Evolutionary conservation across 768 basidiomycete species (phyloP).

Genomic region (Hemileccinum impolitum): DNA sequence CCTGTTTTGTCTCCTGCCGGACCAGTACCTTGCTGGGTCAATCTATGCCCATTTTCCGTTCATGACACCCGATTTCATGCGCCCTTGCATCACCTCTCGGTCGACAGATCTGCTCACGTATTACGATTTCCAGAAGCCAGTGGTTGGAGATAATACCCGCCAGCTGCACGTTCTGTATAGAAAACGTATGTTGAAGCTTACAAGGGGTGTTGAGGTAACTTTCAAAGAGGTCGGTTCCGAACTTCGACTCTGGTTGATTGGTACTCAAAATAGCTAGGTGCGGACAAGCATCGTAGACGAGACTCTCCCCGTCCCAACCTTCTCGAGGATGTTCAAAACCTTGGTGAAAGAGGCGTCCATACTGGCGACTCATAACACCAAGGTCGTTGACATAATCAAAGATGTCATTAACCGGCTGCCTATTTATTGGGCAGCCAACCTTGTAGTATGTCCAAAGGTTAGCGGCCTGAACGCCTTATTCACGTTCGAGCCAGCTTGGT

Average conservation of each 20-base stretch:
- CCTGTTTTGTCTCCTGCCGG: conserved; percentile 67
- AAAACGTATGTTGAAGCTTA: conserved; percentile 17
- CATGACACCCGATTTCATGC: conserved; percentile 48
- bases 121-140: conserved; percentile 62
- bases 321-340: conserved; percentile 6
- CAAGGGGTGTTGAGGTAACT: conserved; percentile 1
- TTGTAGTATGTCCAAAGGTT: conserved; percentile 43
- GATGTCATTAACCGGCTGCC: conserved; percentile 67
- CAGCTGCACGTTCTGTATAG: conserved; percentile 7
- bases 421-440: conserved; percentile 55
- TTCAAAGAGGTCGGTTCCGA: conserved; percentile 12
- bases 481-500: conserved; percentile 8
- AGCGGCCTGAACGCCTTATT: not conserved
- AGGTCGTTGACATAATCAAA: conserved; percentile 55
- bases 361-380: not conserved
- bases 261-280: conserved; percentile 5
- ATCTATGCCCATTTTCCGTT: conserved; percentile 82
- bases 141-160: not conserved
- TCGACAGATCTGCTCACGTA: conserved; percentile 33
- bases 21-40: conserved; percentile 61
- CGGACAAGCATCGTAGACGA: conserved; percentile 14
- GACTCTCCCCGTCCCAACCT: conserved; percentile 5
- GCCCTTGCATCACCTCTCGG: conserved; percentile 42
- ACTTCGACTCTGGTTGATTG: not conserved
- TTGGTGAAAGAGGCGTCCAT: conserved; percentile 15